phyloP scores from a whole-genome alignment of 805 yeast genomes.

The Saccharomyces kudriavzevii region DNA sequence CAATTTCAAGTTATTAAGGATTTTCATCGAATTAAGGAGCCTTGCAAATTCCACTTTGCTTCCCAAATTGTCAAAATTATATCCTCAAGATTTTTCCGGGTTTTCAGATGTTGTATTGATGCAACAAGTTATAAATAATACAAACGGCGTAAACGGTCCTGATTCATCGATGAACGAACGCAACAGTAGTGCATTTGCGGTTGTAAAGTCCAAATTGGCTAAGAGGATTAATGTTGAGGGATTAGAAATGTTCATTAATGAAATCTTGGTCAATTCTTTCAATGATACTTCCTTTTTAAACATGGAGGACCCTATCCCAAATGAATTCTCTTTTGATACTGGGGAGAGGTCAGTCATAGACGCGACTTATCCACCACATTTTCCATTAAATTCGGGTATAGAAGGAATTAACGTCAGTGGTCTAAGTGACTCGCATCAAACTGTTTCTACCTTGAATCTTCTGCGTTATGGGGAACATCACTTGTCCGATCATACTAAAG shows the following conservation, averaged over 20 bases:
- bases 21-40: conserved; percentile 26
- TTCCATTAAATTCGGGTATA: neutral
- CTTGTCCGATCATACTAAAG: neutral
- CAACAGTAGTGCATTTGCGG: neutral
- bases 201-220: neutral
- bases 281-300: conserved; percentile 28
- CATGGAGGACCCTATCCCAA: conserved; percentile 22
- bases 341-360: neutral
- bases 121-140: conserved; percentile 2
- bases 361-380: neutral
- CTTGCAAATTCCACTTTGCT: conserved; percentile 22
- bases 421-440: conserved; percentile 5
- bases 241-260: conserved; percentile 24
- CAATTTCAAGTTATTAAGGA: conserved; percentile 27
- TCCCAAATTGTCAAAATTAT: conserved; percentile 18
- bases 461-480: conserved; percentile 1
- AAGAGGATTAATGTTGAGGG: conserved; percentile 14
- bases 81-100: conserved; percentile 18
- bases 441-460: neutral
- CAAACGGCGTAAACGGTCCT: neutral
- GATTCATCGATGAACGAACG: neutral
- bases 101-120: conserved; percentile 11
- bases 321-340: conserved; percentile 19
- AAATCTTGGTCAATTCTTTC: conserved; percentile 26
- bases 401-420: conserved; percentile 6